Evolutionary conservation across 2,329 filamentous ascomycete genomes (phyloP).

Genomic region (Cyphellophora attinorum): DNA sequence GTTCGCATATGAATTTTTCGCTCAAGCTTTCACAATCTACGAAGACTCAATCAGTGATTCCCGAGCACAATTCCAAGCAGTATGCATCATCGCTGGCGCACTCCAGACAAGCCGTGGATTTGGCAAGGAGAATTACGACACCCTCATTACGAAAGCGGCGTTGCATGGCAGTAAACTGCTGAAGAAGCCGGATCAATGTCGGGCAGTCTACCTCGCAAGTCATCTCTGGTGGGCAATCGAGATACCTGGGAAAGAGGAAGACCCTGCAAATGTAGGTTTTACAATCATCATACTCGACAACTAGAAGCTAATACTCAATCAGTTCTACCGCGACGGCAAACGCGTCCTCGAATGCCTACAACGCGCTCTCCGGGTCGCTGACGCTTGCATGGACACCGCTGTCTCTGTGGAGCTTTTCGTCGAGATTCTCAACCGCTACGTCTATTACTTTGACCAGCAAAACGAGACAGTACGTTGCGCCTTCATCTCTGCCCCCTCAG

Average conservation of each 20-base stretch:
- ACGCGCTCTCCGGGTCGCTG: constrained; percentile 85
- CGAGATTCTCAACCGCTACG: constrained; percentile 94
- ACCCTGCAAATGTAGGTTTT: constrained; percentile 62
- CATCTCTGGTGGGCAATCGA: constrained; percentile 98
- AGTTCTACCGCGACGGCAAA: constrained; percentile 96
- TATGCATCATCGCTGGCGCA: constrained; percentile 84
- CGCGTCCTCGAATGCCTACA: constrained; percentile 93
- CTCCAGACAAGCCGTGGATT: constrained; percentile 85
- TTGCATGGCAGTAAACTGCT: constrained; percentile 93
- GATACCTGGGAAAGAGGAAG: constrained; percentile 67
- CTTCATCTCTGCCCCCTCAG: background rate
- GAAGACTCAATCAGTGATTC: constrained; percentile 94
- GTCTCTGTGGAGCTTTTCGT: constrained; percentile 97
- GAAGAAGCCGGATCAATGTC: constrained; percentile 95
- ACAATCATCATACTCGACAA: background rate
- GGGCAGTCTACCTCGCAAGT: constrained; percentile 90
- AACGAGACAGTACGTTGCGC: constrained; percentile 68
- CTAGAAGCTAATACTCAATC: constrained; percentile 15
- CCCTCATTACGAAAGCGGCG: constrained; percentile 93
- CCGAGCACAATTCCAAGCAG: constrained; percentile 93
- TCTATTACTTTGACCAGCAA: constrained; percentile 98
- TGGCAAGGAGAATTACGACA: constrained; percentile 96
- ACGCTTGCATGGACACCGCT: constrained; percentile 97
- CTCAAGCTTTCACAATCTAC: constrained; percentile 95
- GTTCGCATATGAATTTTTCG: constrained; percentile 95